Evolutionary conservation across 2,329 filamentous ascomycete species (phyloP), one percentile per base, ranked within the genome.

Genomic region (Cytospora piceicola): DNA sequence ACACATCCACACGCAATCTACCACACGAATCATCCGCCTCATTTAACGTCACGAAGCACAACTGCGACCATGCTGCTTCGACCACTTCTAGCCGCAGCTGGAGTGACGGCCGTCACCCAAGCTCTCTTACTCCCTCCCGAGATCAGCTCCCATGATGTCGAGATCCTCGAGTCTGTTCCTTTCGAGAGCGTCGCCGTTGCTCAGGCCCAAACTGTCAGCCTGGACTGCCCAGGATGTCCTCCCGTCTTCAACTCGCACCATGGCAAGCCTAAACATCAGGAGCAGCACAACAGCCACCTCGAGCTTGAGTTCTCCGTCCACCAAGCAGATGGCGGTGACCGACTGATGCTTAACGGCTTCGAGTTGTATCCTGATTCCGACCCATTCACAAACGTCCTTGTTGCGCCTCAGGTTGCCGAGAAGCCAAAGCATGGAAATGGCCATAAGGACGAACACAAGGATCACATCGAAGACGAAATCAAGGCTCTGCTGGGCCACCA

Each of bases 261-360:
- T 65, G 70, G 79, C 64, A 69, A 70, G 61, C 62, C 54, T 57
- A 62, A 67, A 34, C 39, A 70, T 57, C 66, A 72, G 30, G 68
- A 67, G n/a, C 67, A 72, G 69, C 68, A 70, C 27, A 69, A 72
- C 63, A 78, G 76, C 72, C 77, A 81, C 63, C 75, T 89, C 64
- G 77, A 82, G 69, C 77, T 90, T 49, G 80, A 83, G 70, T 85
- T 90, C 71, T 77, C 74, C 65, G 74, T 90, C 68, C 80, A 84
- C 20, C 77, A 81, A 67, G 75, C 77, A 34, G 69, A 74, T 51
- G 77, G 77, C 57, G 72, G 73, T 65, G 80, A 83, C 68, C 78
- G 77, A 52, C 77, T 91, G 30, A 72, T 85, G 46, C 71, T 90
- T 65, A 90, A 90, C 75, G 85, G 82, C 65, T 82, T 84, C 67